Evolutionary conservation across 176 grass and related monocot genomes (phyloP), one percentile per base, ranked within the genome.

Genomic region (Avena insularis): DNA sequence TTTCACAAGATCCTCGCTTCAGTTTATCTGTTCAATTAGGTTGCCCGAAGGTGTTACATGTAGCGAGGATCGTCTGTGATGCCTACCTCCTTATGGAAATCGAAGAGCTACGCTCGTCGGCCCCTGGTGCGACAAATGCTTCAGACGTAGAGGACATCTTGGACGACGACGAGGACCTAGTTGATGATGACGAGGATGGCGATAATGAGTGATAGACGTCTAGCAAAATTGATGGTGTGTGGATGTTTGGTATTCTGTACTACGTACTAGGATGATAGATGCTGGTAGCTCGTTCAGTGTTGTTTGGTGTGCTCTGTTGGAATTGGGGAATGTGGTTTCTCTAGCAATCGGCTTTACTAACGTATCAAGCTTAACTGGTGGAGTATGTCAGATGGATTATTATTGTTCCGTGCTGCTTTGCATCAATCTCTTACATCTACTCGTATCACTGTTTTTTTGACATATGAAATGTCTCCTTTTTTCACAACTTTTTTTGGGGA

Each of bases 21-120:
- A 15, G 13, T 79, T 81, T 83, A 61, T 82, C 55, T 65, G 43
- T 14, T 83, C 59, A 55, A 80, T 64, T 57, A 96, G 93, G 89
- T 19, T 98, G 96, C 56, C 92, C 90, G 2, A 90, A 50, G 80
- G 77, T 91, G 43, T 80, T 98, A 63, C 78, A 87, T 17, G 40
- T n/a, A 14, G 79, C 79, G 54, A 95, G 67, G 82, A 77, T 98
- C 71, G 3, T 85, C 1, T 94, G 93, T 16, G 96, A 98, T 45
- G 51, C 89, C 11, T 80, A 91, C 67, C 93, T 98, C 19, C 86
- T 19, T 5, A 65, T 94, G 84, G 93, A 98, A 68, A 92, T 98
- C 2, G 96, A 98, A 2, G 96, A 98, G 83, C 76, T 94, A 20
- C 90, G 87, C 45, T 78, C 84, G 12, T 90, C 82, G 12, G 33